Percentiles rank a stretch among this genome's conserved stretches.
phyloP scores from a whole-genome alignment of 768 basidiomycete species.

The Rhodotorula sphaerocarpa region DNA sequence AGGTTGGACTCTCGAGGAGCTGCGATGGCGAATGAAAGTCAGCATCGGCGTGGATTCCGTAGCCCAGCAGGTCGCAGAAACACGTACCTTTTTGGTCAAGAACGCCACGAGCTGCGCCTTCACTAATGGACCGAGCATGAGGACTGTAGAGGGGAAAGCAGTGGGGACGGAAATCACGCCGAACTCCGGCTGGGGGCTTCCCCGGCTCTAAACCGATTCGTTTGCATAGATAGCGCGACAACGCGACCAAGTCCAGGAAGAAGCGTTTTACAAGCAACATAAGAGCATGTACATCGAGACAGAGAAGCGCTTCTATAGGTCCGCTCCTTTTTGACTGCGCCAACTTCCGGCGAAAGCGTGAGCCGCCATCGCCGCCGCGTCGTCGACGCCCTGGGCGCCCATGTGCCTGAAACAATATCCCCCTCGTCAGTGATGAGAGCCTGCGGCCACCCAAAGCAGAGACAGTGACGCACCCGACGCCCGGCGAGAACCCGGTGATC shows the following conservation, averaged over 20 bases:
- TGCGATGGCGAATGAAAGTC: neutral
- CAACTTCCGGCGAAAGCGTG: conserved; percentile 38
- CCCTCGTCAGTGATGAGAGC: no score
- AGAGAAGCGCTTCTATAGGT: neutral
- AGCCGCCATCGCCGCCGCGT: conserved; percentile 40
- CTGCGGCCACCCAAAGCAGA: neutral
- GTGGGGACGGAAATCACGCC: neutral
- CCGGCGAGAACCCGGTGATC: conserved; percentile 43
- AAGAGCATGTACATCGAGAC: neutral
- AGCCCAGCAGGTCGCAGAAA: neutral
- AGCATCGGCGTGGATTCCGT: no score
- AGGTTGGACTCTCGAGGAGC: conserved; percentile 15
- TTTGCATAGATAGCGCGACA: no score
- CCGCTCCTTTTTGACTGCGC: conserved; percentile 30
- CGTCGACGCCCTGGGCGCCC: conserved; percentile 30
- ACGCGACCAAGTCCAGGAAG: no score
- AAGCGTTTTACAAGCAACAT: neutral
- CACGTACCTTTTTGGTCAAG: conserved; percentile 6
- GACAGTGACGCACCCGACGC: conserved; percentile 32
- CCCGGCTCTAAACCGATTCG: no score
- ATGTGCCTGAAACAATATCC: conserved; percentile 29
- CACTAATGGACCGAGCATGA: conserved; percentile 16
- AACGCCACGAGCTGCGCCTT: conserved; percentile 26
- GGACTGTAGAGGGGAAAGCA: neutral
- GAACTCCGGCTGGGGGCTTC: no score